These are phyloP conservation scores for Cicer cuneatum DNA, from an alignment of 306 rosid species.

Conservation along the genomic window DNA sequence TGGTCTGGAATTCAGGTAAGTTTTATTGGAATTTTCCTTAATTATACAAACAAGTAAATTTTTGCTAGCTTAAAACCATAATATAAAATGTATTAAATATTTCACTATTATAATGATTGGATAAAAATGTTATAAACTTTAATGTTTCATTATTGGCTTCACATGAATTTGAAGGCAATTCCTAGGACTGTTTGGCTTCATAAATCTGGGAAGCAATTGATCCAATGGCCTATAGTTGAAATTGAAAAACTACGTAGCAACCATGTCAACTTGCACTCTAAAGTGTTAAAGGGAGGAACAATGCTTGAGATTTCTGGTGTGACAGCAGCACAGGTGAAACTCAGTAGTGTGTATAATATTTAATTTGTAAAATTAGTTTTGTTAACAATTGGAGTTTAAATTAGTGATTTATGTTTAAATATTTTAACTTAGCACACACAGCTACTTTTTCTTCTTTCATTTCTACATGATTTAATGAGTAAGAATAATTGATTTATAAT, in stretches of 20 bases:
- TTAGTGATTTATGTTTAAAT: background rate
- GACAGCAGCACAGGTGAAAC: slow-evolving; percentile 55
- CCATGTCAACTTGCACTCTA: slow-evolving; percentile 31
- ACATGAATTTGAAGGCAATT: slow-evolving; percentile 44
- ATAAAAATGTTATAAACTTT: too few relatives aligned
- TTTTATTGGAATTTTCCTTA: background rate
- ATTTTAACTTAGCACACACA: background rate
- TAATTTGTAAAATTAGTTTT: background rate
- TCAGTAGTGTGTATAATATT: background rate
- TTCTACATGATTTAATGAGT: too few relatives aligned
- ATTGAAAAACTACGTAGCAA: slow-evolving; percentile 57
- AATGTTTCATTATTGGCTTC: background rate
- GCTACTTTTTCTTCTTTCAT: too few relatives aligned
- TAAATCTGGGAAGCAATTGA: slow-evolving; percentile 57
- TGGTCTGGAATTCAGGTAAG: slow-evolving; percentile 74
- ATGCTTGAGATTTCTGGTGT: slow-evolving; percentile 49
- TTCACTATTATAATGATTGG: too few relatives aligned
- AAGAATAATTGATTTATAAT: too few relatives aligned
- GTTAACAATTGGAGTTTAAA: background rate
- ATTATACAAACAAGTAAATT: too few relatives aligned
- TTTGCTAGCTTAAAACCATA: too few relatives aligned
- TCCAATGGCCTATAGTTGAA: slow-evolving; percentile 68
- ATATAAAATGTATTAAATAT: too few relatives aligned
- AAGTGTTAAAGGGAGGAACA: slow-evolving; percentile 49
- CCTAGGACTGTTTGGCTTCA: slow-evolving; percentile 62